phyloP scores from a whole-genome alignment of 257 asterid species.

The Salvia hispanica region DNA sequence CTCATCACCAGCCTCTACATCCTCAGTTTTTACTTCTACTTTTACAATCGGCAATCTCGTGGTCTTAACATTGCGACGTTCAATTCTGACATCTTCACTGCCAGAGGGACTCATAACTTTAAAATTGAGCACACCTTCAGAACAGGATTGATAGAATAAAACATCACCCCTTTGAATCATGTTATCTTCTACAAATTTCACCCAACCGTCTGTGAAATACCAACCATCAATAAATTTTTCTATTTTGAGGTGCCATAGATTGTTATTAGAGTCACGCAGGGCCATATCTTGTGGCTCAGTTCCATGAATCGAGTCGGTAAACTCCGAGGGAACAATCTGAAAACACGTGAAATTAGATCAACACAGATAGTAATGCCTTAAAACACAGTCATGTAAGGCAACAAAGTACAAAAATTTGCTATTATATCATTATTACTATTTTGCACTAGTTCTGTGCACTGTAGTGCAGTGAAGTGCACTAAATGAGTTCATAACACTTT shows the following conservation, averaged over 20 bases:
- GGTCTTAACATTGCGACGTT: background rate
- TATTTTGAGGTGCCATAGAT: constrained; percentile 36
- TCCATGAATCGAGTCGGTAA: background rate
- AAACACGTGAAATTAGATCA: background rate
- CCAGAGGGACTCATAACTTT: constrained; percentile 15
- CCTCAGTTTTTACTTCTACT: background rate
- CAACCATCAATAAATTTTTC: constrained; percentile 10
- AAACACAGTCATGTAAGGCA: too few relatives aligned
- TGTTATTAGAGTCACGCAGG: constrained; percentile 27
- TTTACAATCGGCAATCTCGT: background rate
- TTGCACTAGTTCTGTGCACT: too few relatives aligned
- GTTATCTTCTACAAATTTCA: constrained; percentile 30
- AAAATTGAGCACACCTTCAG: constrained; percentile 22
- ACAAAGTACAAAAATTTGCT: too few relatives aligned
- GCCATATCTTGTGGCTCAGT: constrained; percentile 1
- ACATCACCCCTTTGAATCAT: constrained; percentile 21
- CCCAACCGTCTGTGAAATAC: constrained; percentile 39
- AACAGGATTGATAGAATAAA: constrained; percentile 23
- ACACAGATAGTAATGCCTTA: background rate
- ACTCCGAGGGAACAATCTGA: constrained; percentile 27
- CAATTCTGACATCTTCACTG: background rate
- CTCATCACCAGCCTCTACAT: background rate
- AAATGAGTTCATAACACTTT: too few relatives aligned
- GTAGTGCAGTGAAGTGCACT: too few relatives aligned
- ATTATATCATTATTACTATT: too few relatives aligned